Base-by-base conservation (phyloP, 2,329 filamentous ascomycete species). In the Epichloe baconii region DNA sequence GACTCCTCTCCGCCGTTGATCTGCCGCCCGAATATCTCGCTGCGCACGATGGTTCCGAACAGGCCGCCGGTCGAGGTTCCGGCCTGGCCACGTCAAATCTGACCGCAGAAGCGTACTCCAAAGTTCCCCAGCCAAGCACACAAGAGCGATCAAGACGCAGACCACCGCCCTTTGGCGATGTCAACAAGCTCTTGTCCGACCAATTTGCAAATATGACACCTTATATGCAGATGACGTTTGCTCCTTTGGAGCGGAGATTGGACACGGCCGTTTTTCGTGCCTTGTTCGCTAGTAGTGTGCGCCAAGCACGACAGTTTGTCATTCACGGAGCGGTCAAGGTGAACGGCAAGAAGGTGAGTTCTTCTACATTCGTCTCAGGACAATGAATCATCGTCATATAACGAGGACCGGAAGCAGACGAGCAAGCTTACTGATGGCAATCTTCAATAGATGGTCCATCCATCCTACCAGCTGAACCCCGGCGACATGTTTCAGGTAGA, bases 401-500 rank as follows among this genome's bases (percentile, higher is more conserved):
- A 10, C 14, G 42, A 10, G 14, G 12, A 44, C 19, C 26, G n/a
- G 23, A 45, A 10, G 31, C 3, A 35, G 31, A 35, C 10, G 6
- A 37, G 26, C 3, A 26, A 1, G 8, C 14, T 31, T 17, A 37
- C 54, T 57, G n/a, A 59, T 48, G 8, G 10, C 23, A 42, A 6
- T 37, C 43, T n/a, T 3, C 4, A 19, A 43, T 51, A 95, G 91
- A 95, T 97, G 86, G 76, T 79, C 56, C 87, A 93, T 64, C 90
- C 93, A 8, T 86, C 88, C 51, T 98, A 98, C 68, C 82, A 89
- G 57, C 79, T 98, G 40, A 98, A 98, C 68, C 94, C 93, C 3
- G 93, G 93, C 59, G 93, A 98, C 66, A 88, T 98, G 82, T 98
- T 98, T 76, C 88, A 95, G 66, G 91, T 98, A 60, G 86, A 96